Evolutionary conservation across 495 filamentous ascomycete species (phyloP), one percentile per base, ranked within the genome.

Genomic region (Tuber melanosporum): DNA sequence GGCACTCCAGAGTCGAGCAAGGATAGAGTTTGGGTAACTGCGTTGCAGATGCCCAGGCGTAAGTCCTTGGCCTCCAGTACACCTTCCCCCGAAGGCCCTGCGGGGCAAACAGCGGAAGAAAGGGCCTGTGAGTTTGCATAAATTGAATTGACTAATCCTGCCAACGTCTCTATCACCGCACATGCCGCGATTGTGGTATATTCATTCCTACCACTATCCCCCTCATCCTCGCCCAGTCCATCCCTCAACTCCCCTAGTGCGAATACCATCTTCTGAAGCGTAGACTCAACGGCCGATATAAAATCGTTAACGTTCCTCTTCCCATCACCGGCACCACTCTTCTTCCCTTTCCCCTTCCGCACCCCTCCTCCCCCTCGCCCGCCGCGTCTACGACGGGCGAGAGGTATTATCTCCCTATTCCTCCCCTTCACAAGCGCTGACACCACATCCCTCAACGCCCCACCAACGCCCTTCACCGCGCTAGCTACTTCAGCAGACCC

Each of bases 11-110:
- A 17, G 20, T 73, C 41, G 32, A 80, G 52, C 20, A 41, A 46
- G 36, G 57, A 79, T 71, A 80, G 47, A 15, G 73, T 57, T 22
- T 70, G 39, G 36, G 76, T 76, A n/a, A 80, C 7, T 49, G 79
- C 15, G 42, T 49, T 76, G 22, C 73, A 79, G 45, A 80, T 71
- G 44, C 76, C 78, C 46, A 80, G n/a, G 6, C 78, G 78, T 39
- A 80, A 49, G 41, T 80, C 78, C 45, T 66, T 80, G 3, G 39
- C 49, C 15, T 32, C 57, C 43, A 12, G 8, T 20, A 10, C 17
- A 2, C 71, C 74, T 39, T 45, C 73, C 32, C n/a, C 47, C 14
- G 45, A 36, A 7, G 19, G 39, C n/a, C 52, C 20, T 26, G 45
- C 47, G 36, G 46, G 71, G 49, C 66, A n/a, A 46, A 15, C 17